phyloP scores from a whole-genome alignment of 805 yeast species.

The Lachancea sp. region DNA sequence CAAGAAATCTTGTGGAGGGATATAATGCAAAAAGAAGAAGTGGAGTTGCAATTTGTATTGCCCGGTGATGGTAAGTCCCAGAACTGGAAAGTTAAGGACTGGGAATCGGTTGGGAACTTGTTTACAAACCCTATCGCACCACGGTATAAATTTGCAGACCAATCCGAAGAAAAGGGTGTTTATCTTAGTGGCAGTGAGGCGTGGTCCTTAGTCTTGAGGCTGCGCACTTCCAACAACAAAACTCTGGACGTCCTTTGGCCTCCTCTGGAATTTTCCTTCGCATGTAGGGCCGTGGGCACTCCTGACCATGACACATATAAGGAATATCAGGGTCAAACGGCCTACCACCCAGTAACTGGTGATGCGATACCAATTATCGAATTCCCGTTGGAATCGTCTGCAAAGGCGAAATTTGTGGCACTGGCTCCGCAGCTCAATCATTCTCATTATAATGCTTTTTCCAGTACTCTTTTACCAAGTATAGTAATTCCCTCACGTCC shows the following conservation, averaged over 20 bases:
- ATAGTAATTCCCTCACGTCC: slow-evolving; percentile 7
- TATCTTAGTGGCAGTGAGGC: not conserved
- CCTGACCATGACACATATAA: slow-evolving; percentile 9
- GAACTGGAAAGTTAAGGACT: not conserved
- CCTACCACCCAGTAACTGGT: slow-evolving; percentile 18
- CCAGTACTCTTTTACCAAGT: not conserved
- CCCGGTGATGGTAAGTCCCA: not conserved
- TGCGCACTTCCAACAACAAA: not conserved
- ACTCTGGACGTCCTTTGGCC: slow-evolving; percentile 9
- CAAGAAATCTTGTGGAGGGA: slow-evolving; percentile 1
- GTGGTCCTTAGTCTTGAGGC: not conserved
- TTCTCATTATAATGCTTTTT: slow-evolving; percentile 11
- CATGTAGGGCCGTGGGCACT: slow-evolving; percentile 25
- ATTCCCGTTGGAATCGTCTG: slow-evolving; percentile 10
- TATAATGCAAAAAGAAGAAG: not conserved
- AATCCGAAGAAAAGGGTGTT: not conserved
- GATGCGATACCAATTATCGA: slow-evolving; percentile 13
- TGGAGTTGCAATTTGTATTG: slow-evolving; percentile 1
- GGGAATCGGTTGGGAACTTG: not conserved
- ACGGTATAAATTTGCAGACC: not conserved
- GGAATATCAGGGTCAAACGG: slow-evolving; percentile 3
- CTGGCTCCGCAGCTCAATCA: slow-evolving; percentile 20
- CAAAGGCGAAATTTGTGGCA: slow-evolving; percentile 11
- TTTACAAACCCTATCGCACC: slow-evolving; percentile 1
- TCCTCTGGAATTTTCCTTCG: slow-evolving; percentile 3